Percentiles rank a stretch among this genome's conserved stretches.
Evolutionary conservation across 2,329 filamentous ascomycete genomes (phyloP).

Genomic region (Penicillium sp.): DNA sequence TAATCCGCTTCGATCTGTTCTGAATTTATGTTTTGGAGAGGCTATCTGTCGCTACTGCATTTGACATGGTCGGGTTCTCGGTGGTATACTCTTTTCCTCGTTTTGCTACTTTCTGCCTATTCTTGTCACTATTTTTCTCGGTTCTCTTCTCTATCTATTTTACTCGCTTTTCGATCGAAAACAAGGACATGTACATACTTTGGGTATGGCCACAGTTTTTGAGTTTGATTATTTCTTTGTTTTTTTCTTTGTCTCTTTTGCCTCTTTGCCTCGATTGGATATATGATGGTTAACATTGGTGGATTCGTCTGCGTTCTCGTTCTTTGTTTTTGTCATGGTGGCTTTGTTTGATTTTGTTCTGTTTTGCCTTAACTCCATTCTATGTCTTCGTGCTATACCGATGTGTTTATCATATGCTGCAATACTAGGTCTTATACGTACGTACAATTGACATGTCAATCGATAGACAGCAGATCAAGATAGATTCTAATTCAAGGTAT

Average conservation of each 20-base stretch:
- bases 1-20: background rate
- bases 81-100: conserved; percentile 18
- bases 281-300: background rate
- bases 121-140: conserved; percentile 13
- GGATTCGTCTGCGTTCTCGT: conserved; percentile 1
- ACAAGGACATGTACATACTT: background rate
- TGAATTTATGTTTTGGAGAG: conserved; percentile 4
- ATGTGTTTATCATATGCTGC: too few species aligned
- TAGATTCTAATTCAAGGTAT: background rate
- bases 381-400: too few species aligned
- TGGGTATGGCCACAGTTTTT: background rate
- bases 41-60: conserved; percentile 16
- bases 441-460: background rate
- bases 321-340: background rate
- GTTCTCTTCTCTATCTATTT: background rate
- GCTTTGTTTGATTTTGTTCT: background rate
- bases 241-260: background rate
- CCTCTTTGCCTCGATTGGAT: background rate
- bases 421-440: background rate
- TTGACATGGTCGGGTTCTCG: conserved; percentile 9
- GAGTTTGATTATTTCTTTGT: background rate
- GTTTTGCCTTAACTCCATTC: background rate
- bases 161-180: too few species aligned
- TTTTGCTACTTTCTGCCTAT: conserved; percentile 1
- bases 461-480: background rate